Evolutionary conservation across 1,139 yeast species (phyloP).

Genomic region (Suhomyces bolitotheri): DNA sequence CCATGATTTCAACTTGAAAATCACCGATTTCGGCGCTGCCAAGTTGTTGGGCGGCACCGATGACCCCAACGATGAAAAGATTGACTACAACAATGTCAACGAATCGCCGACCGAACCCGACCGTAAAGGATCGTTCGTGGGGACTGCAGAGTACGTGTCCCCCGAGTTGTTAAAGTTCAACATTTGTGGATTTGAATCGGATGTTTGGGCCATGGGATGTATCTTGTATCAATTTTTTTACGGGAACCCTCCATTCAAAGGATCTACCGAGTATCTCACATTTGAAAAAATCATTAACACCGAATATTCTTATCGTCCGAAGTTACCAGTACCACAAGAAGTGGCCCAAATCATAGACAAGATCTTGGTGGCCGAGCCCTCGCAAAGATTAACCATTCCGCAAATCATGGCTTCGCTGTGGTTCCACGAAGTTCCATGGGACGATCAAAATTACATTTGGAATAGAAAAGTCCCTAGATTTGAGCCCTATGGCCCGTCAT

Average conservation of each 20-base stretch:
- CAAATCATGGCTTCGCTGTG: conserved; percentile 39
- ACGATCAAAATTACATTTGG: conserved; percentile 45
- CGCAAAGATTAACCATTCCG: conserved; percentile 33
- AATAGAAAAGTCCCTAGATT: conserved; percentile 48
- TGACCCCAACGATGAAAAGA: conserved; percentile 31
- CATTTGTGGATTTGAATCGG: conserved; percentile 82
- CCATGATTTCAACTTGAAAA: conserved; percentile 73
- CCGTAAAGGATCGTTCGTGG: conserved; percentile 73
- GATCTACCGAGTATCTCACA: conserved; percentile 89
- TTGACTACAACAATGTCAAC: conserved; percentile 36
- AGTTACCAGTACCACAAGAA: conserved; percentile 61
- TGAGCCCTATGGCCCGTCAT: conserved; percentile 47
- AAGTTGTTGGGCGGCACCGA: conserved; percentile 59
- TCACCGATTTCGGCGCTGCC: conserved; percentile 99
- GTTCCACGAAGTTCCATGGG: conserved; percentile 46
- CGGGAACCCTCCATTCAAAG: conserved; percentile 95
- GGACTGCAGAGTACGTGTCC: conserved; percentile 71
- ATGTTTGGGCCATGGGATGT: conserved; percentile 97
- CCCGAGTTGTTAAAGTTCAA: conserved; percentile 89
- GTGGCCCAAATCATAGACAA: conserved; percentile 71
- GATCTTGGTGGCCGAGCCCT: conserved; percentile 54
- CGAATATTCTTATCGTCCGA: conserved; percentile 80
- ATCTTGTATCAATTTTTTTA: conserved; percentile 89
- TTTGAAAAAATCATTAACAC: conserved; percentile 88
- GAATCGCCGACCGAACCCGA: conserved; percentile 21